These are phyloP conservation scores for Solanum lignicaule DNA, from an alignment of 257 asterid species.

Conservation along the genomic window DNA sequence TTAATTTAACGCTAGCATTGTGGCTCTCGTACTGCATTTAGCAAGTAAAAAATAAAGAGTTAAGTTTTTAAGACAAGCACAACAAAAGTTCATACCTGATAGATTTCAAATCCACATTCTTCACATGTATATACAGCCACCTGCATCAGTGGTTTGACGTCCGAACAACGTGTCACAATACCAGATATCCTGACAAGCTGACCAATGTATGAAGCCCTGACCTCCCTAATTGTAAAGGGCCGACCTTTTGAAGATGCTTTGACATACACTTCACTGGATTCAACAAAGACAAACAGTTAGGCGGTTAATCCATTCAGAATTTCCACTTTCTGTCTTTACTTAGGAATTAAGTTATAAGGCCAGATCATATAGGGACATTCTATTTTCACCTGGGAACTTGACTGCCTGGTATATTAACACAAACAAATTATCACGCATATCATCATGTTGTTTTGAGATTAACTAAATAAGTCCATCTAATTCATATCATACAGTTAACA, in stretches of 20 bases:
- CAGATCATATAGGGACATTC: neutral
- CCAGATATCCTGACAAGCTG: constrained; percentile 92
- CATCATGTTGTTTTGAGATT: neutral
- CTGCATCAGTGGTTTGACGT: constrained; percentile 95
- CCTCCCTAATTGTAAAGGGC: constrained; percentile 92
- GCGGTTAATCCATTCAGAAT: neutral
- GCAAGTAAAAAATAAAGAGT: neutral
- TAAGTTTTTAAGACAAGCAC: neutral
- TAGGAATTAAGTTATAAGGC: neutral
- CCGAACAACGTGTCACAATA: constrained; percentile 92
- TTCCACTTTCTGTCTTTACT: neutral
- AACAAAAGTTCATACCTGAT: constrained; percentile 47
- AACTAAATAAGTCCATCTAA: neutral
- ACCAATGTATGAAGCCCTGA: constrained; percentile 84
- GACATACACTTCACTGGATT: constrained; percentile 78
- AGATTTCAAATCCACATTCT: constrained; percentile 95
- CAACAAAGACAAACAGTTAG: constrained; percentile 17
- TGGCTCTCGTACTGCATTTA: neutral
- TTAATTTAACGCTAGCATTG: neutral
- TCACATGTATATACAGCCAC: constrained; percentile 98
- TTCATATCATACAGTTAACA: neutral
- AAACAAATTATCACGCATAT: neutral
- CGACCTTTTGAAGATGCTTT: constrained; percentile 76
- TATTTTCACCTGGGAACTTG: neutral
- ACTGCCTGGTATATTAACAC: neutral